Conservation (phyloP, 768 basidiomycete species). For the Ramaria rubella region DNA sequence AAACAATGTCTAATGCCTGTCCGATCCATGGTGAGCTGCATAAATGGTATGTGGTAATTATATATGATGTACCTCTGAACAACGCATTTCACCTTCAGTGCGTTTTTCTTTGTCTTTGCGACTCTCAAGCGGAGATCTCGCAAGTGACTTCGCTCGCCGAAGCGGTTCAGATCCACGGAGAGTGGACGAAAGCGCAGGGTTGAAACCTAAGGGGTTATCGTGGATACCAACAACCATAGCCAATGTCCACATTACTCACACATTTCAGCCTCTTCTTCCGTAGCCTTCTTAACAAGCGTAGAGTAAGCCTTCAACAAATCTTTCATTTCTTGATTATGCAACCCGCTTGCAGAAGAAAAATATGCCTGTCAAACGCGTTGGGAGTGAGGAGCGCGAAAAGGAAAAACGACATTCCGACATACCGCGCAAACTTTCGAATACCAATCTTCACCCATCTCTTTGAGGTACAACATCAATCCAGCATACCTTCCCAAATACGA, state of each 20-base stretch:
- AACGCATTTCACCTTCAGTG: slow-evolving; percentile 51
- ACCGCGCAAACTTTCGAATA: slow-evolving; percentile 91
- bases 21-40: neutral
- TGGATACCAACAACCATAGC: slow-evolving; percentile 16
- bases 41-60: neutral
- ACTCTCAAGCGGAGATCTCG: slow-evolving; percentile 66
- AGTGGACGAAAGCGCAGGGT: slow-evolving; percentile 32
- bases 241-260: slow-evolving; percentile 34
- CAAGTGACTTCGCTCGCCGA: slow-evolving; percentile 77
- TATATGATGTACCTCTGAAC: slow-evolving; percentile 54
- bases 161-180: slow-evolving; percentile 49
- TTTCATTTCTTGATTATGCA: slow-evolving; percentile 79
- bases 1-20: slow-evolving; percentile 67
- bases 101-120: slow-evolving; percentile 53
- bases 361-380: slow-evolving; percentile 56
- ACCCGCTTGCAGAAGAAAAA: slow-evolving; percentile 76
- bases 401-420: slow-evolving; percentile 23
- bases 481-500: slow-evolving; percentile 81
- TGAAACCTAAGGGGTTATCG: slow-evolving; percentile 38
- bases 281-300: slow-evolving; percentile 52
- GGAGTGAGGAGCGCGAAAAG: neutral
- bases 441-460: slow-evolving; percentile 88
- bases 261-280: slow-evolving; percentile 70
- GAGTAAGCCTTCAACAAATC: slow-evolving; percentile 56
- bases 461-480: slow-evolving; percentile 85